Evolutionary conservation across 2,329 filamentous ascomycete species (phyloP).

Genomic region (Pseudogymnoascus sp.): DNA sequence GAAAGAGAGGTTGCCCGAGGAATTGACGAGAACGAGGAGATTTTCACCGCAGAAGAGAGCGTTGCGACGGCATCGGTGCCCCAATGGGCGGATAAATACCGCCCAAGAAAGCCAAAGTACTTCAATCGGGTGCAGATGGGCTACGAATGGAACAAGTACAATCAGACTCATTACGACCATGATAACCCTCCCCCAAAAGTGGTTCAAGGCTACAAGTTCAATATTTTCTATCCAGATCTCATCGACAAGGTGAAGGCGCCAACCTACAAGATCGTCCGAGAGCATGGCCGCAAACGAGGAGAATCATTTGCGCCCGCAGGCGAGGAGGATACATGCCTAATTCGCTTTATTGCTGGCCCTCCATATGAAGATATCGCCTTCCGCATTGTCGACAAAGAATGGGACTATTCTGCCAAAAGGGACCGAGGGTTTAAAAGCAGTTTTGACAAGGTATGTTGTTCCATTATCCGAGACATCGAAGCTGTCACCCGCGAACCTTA

Average conservation of each 20-base stretch:
- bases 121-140: slow-evolving; percentile 99
- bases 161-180: slow-evolving; percentile 98
- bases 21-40: slow-evolving; percentile 87
- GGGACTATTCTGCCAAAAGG: slow-evolving; percentile 95
- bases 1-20: slow-evolving; percentile 89
- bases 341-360: slow-evolving; percentile 88
- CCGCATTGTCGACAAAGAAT: slow-evolving; percentile 94
- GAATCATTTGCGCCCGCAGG: slow-evolving; percentile 90
- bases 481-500: background rate
- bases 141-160: slow-evolving; percentile 99
- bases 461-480: background rate
- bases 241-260: slow-evolving; percentile 92
- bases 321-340: slow-evolving; percentile 93
- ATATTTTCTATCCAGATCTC: slow-evolving; percentile 96
- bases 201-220: slow-evolving; percentile 98
- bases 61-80: slow-evolving; percentile 57
- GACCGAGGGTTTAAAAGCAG: slow-evolving; percentile 93
- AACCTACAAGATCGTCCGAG: slow-evolving; percentile 90
- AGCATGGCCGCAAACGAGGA: slow-evolving; percentile 79
- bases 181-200: slow-evolving; percentile 97
- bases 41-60: slow-evolving; percentile 84
- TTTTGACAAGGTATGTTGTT: slow-evolving; percentile 81
- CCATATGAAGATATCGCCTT: slow-evolving; percentile 97
- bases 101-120: slow-evolving; percentile 85
- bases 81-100: slow-evolving; percentile 76